phyloP scores from a whole-genome alignment of 192 early-diverging fungal species.

The Coemansia sp. region DNA sequence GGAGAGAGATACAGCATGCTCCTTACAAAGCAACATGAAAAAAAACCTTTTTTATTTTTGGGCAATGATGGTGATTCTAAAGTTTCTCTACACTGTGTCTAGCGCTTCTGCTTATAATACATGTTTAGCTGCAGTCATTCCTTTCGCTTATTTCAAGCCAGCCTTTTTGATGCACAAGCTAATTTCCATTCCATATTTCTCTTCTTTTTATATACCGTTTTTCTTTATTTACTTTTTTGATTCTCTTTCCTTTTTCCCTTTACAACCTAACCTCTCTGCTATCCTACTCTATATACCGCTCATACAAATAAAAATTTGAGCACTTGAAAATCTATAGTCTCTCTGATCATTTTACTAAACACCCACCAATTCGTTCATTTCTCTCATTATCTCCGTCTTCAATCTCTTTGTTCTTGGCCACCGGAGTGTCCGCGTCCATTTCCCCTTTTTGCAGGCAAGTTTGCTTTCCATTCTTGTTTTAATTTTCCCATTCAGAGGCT shows the following conservation, averaged over 20 bases:
- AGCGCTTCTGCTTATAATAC: neutral
- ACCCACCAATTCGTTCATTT: neutral
- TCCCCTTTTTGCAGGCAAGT: neutral
- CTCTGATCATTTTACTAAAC: slow-evolving; percentile 4
- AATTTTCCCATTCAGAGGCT: neutral
- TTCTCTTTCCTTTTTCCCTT: neutral
- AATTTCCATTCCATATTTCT: neutral
- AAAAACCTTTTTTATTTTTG: no score
- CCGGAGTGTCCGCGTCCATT: no score
- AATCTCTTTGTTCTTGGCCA: neutral
- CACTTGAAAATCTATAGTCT: neutral
- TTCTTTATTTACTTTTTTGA: neutral
- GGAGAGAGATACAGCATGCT: no score
- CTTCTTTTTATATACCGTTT: neutral
- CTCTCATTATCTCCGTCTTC: neutral
- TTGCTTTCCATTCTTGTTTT: neutral
- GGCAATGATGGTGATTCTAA: no score
- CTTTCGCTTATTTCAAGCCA: no score
- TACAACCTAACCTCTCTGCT: neutral
- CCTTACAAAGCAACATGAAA: no score
- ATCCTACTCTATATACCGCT: neutral
- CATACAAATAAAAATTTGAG: neutral
- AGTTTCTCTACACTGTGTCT: no score
- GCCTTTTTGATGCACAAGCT: no score
- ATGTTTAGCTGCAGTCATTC: neutral